These are phyloP conservation scores for Yarrowia osloensis DNA, from an alignment of 805 yeast species.

Conservation along the genomic window DNA sequence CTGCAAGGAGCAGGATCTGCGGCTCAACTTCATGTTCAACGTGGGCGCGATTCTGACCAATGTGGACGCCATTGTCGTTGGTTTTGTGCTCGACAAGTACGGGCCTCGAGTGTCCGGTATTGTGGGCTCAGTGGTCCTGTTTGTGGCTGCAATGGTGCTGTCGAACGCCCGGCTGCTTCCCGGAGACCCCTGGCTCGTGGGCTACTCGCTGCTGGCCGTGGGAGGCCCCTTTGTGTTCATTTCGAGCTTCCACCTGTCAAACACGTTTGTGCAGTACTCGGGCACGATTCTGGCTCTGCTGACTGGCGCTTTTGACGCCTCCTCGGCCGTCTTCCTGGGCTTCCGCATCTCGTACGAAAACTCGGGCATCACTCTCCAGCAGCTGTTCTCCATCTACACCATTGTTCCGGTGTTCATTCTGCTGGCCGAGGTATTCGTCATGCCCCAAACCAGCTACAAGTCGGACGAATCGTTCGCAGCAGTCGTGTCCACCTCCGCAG, in stretches of 20 bases:
- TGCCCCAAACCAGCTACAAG: conserved; percentile 73
- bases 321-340: conserved; percentile 79
- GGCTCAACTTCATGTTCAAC: conserved; percentile 80
- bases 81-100: conserved; percentile 69
- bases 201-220: conserved; percentile 74
- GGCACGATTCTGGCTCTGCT: conserved; percentile 79
- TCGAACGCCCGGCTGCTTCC: conserved; percentile 45
- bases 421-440: conserved; percentile 68
- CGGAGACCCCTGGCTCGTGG: conserved; percentile 67
- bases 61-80: conserved; percentile 78
- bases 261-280: conserved; percentile 77
- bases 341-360: conserved; percentile 68
- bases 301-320: conserved; percentile 93
- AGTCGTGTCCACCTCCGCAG: not conserved
- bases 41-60: conserved; percentile 86
- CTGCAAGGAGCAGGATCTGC: conserved; percentile 79
- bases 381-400: conserved; percentile 67
- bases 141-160: conserved; percentile 55
- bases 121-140: conserved; percentile 60
- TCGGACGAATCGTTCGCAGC: not conserved
- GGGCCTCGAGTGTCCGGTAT: conserved; percentile 84
- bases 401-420: conserved; percentile 78
- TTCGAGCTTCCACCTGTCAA: conserved; percentile 85
- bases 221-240: conserved; percentile 96
- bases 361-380: conserved; percentile 48